These are phyloP conservation scores for Coemansia sp. DNA, from an alignment of 192 early-diverging fungal species.

Conservation along the genomic window DNA sequence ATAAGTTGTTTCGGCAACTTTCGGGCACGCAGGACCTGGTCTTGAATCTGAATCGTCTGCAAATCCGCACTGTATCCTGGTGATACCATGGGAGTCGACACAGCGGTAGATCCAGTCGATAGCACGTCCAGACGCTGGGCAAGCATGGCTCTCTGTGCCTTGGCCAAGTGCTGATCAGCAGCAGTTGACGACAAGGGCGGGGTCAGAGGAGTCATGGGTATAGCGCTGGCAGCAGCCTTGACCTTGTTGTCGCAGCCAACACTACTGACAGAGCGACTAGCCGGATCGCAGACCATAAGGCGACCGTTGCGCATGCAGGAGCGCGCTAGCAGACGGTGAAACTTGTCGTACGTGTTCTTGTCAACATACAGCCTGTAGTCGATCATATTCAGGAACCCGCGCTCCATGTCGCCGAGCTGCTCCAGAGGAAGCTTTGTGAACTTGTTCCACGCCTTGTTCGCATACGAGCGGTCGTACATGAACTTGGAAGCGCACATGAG, in stretches of 20 bases:
- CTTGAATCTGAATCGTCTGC: conserved; percentile 15
- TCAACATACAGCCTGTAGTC: conserved; percentile 69
- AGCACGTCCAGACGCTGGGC: neutral
- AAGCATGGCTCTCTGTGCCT: neutral
- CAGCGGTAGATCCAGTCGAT: neutral
- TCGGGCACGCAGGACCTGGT: conserved; percentile 10
- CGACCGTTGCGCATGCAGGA: conserved; percentile 54
- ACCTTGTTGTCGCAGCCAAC: neutral
- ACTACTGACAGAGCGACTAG: neutral
- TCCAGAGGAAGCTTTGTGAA: conserved; percentile 73
- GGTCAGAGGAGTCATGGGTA: conserved; percentile 1
- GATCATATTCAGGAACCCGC: conserved; percentile 73
- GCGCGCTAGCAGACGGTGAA: conserved; percentile 46
- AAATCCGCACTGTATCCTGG: conserved; percentile 14
- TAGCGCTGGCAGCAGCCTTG: neutral
- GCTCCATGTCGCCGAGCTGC: conserved; percentile 83
- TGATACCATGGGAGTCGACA: neutral
- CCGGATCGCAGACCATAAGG: conserved; percentile 39
- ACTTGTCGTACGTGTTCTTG: conserved; percentile 44
- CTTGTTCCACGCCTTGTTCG: conserved; percentile 83
- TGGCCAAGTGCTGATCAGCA: conserved; percentile 1
- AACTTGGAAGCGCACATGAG: conserved; percentile 88
- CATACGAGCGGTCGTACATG: conserved; percentile 79
- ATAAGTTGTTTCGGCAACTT: conserved; percentile 1
- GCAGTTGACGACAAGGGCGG: conserved; percentile 2